These are phyloP conservation scores for Fraxinus angustifolia DNA, from an alignment of 305 asterid genomes.

Conservation along the genomic window DNA sequence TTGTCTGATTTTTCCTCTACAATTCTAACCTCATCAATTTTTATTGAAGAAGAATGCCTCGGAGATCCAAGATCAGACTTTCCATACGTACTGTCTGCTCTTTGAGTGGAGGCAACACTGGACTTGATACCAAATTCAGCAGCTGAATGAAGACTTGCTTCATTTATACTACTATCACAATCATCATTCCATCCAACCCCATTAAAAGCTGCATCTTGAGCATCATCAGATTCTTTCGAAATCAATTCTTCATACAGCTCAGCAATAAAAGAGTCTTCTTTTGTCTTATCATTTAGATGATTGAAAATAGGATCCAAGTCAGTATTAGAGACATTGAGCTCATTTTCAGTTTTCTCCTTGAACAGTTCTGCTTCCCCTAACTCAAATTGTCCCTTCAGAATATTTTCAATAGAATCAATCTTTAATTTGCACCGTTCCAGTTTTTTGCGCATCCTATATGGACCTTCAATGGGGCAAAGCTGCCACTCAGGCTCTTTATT, in stretches of 20 bases:
- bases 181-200: conserved; percentile 89
- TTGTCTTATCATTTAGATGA: conserved; percentile 55
- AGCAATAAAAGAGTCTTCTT: conserved; percentile 53
- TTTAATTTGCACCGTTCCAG: conserved; percentile 78
- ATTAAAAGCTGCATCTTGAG: conserved; percentile 61
- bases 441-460: conserved; percentile 95
- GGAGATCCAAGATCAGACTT: conserved; percentile 82
- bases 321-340: conserved; percentile 46
- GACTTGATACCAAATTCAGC: conserved; percentile 73
- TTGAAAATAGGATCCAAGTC: conserved; percentile 59
- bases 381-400: conserved; percentile 59
- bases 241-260: conserved; percentile 65
- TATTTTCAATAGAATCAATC: conserved; percentile 68
- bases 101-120: conserved; percentile 63
- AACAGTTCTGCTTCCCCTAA: conserved; percentile 56
- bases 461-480: conserved; percentile 99
- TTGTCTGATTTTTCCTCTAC: conserved; percentile 73
- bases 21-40: conserved; percentile 57
- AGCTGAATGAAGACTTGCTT: conserved; percentile 88
- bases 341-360: conserved; percentile 66
- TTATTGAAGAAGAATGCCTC: conserved; percentile 55
- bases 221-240: conserved; percentile 70
- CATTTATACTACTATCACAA: conserved; percentile 80
- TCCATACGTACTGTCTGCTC: conserved; percentile 64
- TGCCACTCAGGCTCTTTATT: conserved; percentile 80